A percentile compares a stretch with the other conserved stretches of the same genome.
Evolutionary conservation across 1,284 basidiomycete genomes (phyloP).

Genomic region (Ustilago tritici): DNA sequence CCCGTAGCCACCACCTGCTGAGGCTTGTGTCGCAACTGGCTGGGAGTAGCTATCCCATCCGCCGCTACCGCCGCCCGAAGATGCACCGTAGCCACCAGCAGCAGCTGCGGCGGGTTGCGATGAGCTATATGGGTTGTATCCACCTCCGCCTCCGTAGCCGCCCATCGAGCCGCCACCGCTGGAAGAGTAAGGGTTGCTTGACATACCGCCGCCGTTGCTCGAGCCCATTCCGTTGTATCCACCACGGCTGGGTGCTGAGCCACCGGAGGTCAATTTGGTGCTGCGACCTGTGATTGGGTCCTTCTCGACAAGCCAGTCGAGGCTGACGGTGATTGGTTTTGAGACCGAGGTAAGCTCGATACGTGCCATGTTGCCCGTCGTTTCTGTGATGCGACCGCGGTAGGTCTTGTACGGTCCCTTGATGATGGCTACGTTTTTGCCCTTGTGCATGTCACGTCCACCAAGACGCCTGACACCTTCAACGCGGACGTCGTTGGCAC

Average conservation of each 20-base stretch:
- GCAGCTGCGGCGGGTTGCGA: constrained; percentile 31
- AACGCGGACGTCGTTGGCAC: constrained; percentile 56
- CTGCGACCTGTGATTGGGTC: constrained; percentile 69
- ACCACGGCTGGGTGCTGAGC: constrained; percentile 25
- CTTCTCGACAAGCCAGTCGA: constrained; percentile 82
- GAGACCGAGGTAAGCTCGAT: constrained; percentile 93
- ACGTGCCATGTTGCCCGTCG: constrained; percentile 85
- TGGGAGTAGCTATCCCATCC: constrained; percentile 39
- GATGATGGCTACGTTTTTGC: constrained; percentile 82
- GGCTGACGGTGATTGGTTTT: constrained; percentile 87
- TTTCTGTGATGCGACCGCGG: constrained; percentile 92
- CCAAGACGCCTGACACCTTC: constrained; percentile 51
- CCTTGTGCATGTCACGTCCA: constrained; percentile 80
- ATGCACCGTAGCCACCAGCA: constrained; percentile 27
- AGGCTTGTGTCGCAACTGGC: constrained; percentile 30
- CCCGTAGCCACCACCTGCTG: constrained; percentile 25
- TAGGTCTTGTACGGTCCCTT: constrained; percentile 93
- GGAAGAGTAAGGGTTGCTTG: constrained; percentile 48
- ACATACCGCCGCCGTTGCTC: constrained; percentile 34
- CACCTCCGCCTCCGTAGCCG: constrained; percentile 7
- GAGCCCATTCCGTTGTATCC: constrained; percentile 29
- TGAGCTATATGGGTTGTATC: constrained; percentile 45
- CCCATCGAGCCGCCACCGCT: constrained; percentile 27
- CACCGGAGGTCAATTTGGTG: constrained; percentile 38
- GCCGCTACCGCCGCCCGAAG: constrained; percentile 18